A percentile compares a stretch with the other conserved stretches of the same genome.
Evolutionary conservation across 2,329 filamentous ascomycete species (phyloP).

Genomic region (Fusarium nodosum): DNA sequence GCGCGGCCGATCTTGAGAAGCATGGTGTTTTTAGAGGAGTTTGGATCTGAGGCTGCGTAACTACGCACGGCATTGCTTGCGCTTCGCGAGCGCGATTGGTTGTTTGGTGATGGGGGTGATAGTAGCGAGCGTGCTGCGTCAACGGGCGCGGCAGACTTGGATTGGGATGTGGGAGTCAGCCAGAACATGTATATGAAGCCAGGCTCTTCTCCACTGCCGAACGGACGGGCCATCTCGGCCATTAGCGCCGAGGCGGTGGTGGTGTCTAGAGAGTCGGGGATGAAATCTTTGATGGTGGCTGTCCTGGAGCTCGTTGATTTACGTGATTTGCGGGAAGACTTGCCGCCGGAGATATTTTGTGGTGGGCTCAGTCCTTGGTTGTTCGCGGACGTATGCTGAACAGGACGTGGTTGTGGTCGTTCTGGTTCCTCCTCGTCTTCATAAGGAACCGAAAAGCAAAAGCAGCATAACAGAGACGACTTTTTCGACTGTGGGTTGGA

Average conservation of each 20-base stretch:
- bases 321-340: conserved; percentile 50
- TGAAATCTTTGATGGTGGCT: conserved; percentile 62
- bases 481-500: conserved; percentile 46
- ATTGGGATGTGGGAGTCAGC: conserved; percentile 77
- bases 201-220: conserved; percentile 75
- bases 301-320: conserved; percentile 53
- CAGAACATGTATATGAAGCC: conserved; percentile 99
- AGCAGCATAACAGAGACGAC: conserved; percentile 58
- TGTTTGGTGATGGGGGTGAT: conserved; percentile 61
- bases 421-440: conserved; percentile 60
- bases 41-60: conserved; percentile 58
- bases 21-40: conserved; percentile 63
- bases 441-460: conserved; percentile 65
- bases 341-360: conserved; percentile 49
- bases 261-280: conserved; percentile 76
- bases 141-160: conserved; percentile 62
- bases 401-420: conserved; percentile 62
- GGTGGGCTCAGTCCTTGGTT: conserved; percentile 32
- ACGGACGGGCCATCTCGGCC: conserved; percentile 80
- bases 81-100: conserved; percentile 57
- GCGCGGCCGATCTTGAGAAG: conserved; percentile 76
- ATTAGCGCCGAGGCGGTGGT: conserved; percentile 78
- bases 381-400: conserved; percentile 55
- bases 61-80: conserved; percentile 69
- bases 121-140: conserved; percentile 73